Evolutionary conservation across 805 yeast genomes (phyloP).

Genomic region (Wickerhamomyces subpelliculosus): DNA sequence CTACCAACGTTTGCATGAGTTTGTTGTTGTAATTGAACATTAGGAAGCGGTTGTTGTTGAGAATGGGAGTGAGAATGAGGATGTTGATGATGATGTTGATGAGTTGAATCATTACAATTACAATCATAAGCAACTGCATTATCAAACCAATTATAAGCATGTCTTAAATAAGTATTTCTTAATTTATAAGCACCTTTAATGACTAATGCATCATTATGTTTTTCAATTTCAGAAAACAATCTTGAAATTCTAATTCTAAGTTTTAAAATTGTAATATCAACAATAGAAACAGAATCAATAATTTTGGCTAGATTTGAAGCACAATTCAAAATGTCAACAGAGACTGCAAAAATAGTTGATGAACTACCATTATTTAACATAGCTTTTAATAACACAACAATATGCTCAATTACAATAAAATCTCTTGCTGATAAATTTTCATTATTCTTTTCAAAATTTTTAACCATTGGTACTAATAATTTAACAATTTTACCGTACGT

Average conservation of each 20-base stretch:
- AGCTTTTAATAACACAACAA: conserved; percentile 37
- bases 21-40: no score
- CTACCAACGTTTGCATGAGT: conserved; percentile 26
- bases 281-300: conserved; percentile 8
- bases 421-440: conserved; percentile 20
- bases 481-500: conserved; percentile 42
- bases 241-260: conserved; percentile 38
- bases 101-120: conserved; percentile 17
- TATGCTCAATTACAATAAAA: conserved; percentile 39
- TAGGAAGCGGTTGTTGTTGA: no score
- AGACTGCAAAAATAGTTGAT: conserved; percentile 24
- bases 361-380: conserved; percentile 28
- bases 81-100: conserved; percentile 1
- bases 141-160: conserved; percentile 48
- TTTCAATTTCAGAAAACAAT: conserved; percentile 29
- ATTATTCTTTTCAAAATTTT: conserved; percentile 20
- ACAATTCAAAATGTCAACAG: conserved; percentile 25
- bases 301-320: conserved; percentile 13
- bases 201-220: conserved; percentile 26
- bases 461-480: conserved; percentile 34
- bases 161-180: conserved; percentile 41
- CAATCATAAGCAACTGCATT: conserved; percentile 37
- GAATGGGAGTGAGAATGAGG: no score
- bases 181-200: conserved; percentile 38
- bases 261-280: conserved; percentile 18